Conservation (phyloP, 164 flowering plant species). For the Taxillus chinensis region DNA sequence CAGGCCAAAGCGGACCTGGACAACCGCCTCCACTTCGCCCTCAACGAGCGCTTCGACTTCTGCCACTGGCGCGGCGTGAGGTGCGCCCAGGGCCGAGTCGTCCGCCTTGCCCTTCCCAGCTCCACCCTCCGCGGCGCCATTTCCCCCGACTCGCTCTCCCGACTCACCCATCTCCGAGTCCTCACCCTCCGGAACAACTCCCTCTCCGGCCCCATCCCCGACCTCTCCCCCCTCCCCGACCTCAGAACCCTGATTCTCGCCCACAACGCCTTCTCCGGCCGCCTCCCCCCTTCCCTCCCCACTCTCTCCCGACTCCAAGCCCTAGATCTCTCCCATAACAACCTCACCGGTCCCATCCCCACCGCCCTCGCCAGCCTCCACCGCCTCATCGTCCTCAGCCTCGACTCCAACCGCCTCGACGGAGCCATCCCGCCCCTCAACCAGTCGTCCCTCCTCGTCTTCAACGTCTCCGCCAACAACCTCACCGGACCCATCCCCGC, state of each 20-base stretch:
- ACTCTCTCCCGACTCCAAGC: conserved; percentile 20
- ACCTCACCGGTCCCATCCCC: conserved; percentile 26
- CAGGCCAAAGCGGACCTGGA: conserved; percentile 26
- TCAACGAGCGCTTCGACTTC: conserved; percentile 31
- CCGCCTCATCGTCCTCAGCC: conserved; percentile 20
- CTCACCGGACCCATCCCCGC: conserved; percentile 27
- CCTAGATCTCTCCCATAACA: conserved; percentile 23
- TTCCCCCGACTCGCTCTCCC: conserved; percentile 22
- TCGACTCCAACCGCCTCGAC: conserved; percentile 23
- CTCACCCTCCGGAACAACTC: conserved; percentile 33
- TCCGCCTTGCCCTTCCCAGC: conserved; percentile 16
- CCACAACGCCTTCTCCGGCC: conserved; percentile 25
- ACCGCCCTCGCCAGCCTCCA: conserved; percentile 2
- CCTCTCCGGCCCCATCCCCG: conserved; percentile 37
- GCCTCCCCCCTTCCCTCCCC: conserved; percentile 25
- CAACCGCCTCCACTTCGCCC: conserved; percentile 24
- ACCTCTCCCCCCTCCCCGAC: conserved; percentile 27
- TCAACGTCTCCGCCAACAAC: conserved; percentile 32
- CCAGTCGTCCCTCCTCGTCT: conserved; percentile 18
- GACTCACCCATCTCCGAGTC: conserved; percentile 39
- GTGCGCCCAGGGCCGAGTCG: conserved; percentile 31
- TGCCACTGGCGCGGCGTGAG: conserved; percentile 37
- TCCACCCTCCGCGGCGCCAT: conserved; percentile 24
- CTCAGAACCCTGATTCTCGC: conserved; percentile 25
- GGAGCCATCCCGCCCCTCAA: conserved; percentile 27